phyloP scores from a whole-genome alignment of 805 yeast species.

The Grigorovia yakushimaensis region DNA sequence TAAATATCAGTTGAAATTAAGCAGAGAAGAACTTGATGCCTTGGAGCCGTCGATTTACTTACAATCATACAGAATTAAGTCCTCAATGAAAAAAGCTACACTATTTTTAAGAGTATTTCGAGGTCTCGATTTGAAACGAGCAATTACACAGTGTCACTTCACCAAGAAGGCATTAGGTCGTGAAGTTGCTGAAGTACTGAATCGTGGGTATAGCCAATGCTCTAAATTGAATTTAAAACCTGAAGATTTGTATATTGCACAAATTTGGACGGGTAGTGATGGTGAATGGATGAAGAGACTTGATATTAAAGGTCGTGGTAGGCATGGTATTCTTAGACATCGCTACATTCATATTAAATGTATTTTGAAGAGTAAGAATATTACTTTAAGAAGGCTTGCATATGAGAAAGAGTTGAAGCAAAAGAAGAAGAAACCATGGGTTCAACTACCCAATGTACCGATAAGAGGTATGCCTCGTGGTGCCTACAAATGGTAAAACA shows the following conservation, averaged over 20 bases:
- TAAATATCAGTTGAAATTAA: slow-evolving; percentile 46
- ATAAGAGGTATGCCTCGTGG: slow-evolving; percentile 43
- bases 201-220: slow-evolving; percentile 64
- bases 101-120: slow-evolving; percentile 67
- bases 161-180: slow-evolving; percentile 67
- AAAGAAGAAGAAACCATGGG: slow-evolving; percentile 42
- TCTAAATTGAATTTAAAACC: slow-evolving; percentile 47
- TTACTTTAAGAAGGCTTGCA: slow-evolving; percentile 49
- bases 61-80: slow-evolving; percentile 70
- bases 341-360: slow-evolving; percentile 75
- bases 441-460: slow-evolving; percentile 36
- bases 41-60: slow-evolving; percentile 84
- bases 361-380: slow-evolving; percentile 52
- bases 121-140: slow-evolving; percentile 59
- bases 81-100: slow-evolving; percentile 84
- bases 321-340: slow-evolving; percentile 69
- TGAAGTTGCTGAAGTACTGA: slow-evolving; percentile 68
- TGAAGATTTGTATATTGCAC: slow-evolving; percentile 58
- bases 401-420: slow-evolving; percentile 48
- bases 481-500: slow-evolving; percentile 46
- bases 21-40: slow-evolving; percentile 57
- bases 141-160: slow-evolving; percentile 89
- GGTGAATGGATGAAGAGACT: slow-evolving; percentile 61
- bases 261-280: slow-evolving; percentile 89
- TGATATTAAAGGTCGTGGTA: slow-evolving; percentile 85